A percentile compares a stretch with the other conserved stretches of the same genome.
Evolutionary conservation across 2,329 filamentous ascomycete species (phyloP).

Genomic region (Colletotrichum higginsianum): DNA sequence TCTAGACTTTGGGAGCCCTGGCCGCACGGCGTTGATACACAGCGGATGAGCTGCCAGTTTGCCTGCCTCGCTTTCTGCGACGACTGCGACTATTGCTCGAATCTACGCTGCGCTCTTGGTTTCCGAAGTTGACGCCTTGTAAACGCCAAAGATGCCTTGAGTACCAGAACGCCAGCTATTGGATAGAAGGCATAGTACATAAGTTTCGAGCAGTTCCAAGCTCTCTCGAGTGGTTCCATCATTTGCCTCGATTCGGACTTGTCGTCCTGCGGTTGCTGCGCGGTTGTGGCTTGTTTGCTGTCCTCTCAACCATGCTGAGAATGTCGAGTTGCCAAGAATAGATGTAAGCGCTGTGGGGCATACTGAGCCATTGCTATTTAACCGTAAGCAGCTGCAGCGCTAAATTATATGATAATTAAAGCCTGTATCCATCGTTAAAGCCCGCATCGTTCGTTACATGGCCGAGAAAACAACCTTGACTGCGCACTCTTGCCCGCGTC

Average conservation of each 20-base stretch:
- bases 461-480: constrained; percentile 11
- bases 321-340: constrained; percentile 8
- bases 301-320: neutral
- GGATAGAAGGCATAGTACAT: constrained; percentile 4
- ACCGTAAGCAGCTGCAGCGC: constrained; percentile 7
- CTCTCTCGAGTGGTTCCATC: constrained; percentile 2
- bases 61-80: constrained; percentile 3
- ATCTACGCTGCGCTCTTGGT: constrained; percentile 6
- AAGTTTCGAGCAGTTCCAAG: constrained; percentile 4
- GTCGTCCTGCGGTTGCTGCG: constrained; percentile 1
- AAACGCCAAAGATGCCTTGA: constrained; percentile 12
- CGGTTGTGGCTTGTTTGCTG: constrained; percentile 2
- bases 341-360: constrained; percentile 5
- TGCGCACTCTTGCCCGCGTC: constrained; percentile 10
- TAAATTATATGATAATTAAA: neutral
- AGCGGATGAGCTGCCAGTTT: neutral
- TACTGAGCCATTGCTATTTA: neutral
- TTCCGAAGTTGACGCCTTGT: constrained; percentile 3
- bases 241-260: neutral
- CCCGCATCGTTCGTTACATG: constrained; percentile 8
- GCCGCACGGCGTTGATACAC: neutral
- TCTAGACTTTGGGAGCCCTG: constrained; percentile 7
- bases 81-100: neutral
- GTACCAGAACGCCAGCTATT: neutral
- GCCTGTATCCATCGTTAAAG: constrained; percentile 11